phyloP scores from a whole-genome alignment of 495 filamentous ascomycete genomes.

The Podospora pseudoanserina region DNA sequence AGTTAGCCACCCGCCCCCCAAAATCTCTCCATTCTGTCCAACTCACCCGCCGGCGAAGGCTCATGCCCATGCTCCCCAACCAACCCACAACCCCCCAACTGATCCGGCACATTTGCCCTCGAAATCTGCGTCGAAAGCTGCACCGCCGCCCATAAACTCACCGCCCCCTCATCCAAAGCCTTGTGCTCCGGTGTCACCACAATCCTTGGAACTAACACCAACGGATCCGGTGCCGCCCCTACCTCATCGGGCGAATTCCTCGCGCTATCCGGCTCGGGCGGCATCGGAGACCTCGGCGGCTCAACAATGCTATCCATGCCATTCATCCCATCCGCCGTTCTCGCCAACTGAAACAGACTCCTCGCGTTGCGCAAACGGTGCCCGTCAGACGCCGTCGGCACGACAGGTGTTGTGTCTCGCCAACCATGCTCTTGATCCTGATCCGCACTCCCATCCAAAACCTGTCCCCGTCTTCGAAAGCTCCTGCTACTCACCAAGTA shows the following conservation, averaged over 20 bases:
- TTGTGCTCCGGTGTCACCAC: constrained; percentile 52
- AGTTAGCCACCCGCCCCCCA: background rate
- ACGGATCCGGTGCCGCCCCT: constrained; percentile 21
- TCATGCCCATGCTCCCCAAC: background rate
- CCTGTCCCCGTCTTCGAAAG: background rate
- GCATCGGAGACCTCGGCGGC: background rate
- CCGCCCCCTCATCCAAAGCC: constrained; percentile 32
- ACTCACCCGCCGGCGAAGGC: background rate
- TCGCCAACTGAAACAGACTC: constrained; percentile 22
- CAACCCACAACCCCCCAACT: constrained; percentile 13
- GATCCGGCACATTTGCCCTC: constrained; percentile 16
- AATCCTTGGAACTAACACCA: constrained; percentile 40
- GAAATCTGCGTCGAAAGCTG: constrained; percentile 42
- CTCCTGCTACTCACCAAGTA: background rate
- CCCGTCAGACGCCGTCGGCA: background rate
- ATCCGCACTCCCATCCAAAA: background rate
- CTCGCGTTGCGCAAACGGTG: constrained; percentile 11
- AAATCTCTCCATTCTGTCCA: background rate
- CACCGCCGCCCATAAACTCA: constrained; percentile 45
- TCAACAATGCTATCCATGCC: constrained; percentile 8
- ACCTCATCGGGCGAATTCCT: background rate
- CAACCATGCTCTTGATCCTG: background rate
- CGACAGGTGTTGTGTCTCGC: background rate
- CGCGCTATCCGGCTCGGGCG: constrained; percentile 6
- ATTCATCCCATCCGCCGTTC: constrained; percentile 1